Evolutionary conservation across 495 filamentous ascomycete species (phyloP).

Genomic region (Peziza echinospora): DNA sequence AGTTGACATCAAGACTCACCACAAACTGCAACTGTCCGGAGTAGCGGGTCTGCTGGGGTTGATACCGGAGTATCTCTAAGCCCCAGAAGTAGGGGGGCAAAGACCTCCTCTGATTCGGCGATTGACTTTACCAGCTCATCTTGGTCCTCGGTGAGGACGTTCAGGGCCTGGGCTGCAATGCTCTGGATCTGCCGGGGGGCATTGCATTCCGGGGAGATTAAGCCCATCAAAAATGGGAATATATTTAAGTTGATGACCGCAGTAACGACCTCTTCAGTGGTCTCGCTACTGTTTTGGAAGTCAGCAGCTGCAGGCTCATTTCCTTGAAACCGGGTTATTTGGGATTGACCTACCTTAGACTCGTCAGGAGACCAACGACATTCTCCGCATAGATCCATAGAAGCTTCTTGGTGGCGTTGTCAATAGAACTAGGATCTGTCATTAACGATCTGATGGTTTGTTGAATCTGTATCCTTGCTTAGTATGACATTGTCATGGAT

Average conservation of each 20-base stretch:
- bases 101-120: neutral
- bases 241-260: slow-evolving; percentile 28
- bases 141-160: slow-evolving; percentile 31
- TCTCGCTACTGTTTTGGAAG: slow-evolving; percentile 20
- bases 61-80: neutral
- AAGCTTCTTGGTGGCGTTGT: slow-evolving; percentile 7
- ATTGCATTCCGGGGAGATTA: slow-evolving; percentile 20
- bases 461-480: slow-evolving; percentile 8
- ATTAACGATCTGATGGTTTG: slow-evolving; percentile 6
- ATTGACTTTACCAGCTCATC: neutral
- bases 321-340: no score
- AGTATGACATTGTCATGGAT: neutral
- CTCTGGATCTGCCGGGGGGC: slow-evolving; percentile 24
- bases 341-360: slow-evolving; percentile 10
- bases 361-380: slow-evolving; percentile 15
- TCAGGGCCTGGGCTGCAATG: slow-evolving; percentile 25
- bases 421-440: slow-evolving; percentile 1
- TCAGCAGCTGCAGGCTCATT: no score
- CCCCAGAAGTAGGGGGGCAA: neutral
- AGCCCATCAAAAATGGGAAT: slow-evolving; percentile 28
- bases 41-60: neutral
- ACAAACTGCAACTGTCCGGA: neutral
- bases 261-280: slow-evolving; percentile 32
- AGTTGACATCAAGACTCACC: neutral
- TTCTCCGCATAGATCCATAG: slow-evolving; percentile 17